Evolutionary conservation across 2,329 filamentous ascomycete species (phyloP), one percentile per base, ranked within the genome.

Genomic region (Aspergillus tamarii): DNA sequence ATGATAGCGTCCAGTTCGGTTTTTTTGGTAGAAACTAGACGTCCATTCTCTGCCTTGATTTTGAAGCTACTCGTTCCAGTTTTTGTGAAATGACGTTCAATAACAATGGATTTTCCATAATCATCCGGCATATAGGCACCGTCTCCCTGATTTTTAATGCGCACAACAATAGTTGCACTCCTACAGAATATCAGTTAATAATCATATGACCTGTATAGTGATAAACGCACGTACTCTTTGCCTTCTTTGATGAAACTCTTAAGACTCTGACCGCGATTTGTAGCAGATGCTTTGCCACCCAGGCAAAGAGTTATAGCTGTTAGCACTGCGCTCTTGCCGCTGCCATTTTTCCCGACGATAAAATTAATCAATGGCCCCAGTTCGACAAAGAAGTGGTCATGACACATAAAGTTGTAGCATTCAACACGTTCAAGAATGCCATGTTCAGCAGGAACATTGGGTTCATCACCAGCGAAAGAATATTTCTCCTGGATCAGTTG

Each of bases 301-400:
- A 99, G 84, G 73, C 95, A 98, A 39, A 99, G 84, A 0, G 93
- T 97, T 67, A 99, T 87, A 5, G 93, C 95, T 0, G 95, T 98
- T 32, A 99, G 82, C 16, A 98, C 91, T 3, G 95, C 95, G 76
- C 95, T 99, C 82, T 99, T 99, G 41, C 95, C 95, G 75, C 94
- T 98, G 36, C 95, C 95, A 75, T 99, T 99, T 77, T 97, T 93
- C 19, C 95, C 95, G 61, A 97, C 94, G 66, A 99, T 94, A 79
- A 99, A 99, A 78, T 99, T 99, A 77, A 99, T 96, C 43, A 97
- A 83, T 0, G 95, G 95, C 0, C 95, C 95, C n/a, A 99, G 84
- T 62, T 91, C 87, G 64, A 96, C 91, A 50, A 90, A 88, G 21
- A 98, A 85, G 61, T 90, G 89, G 52, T 88, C 84, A 76, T 99